Conservation (phyloP, 164 flowering plant genomes). For the Nymphaea thermarum region DNA sequence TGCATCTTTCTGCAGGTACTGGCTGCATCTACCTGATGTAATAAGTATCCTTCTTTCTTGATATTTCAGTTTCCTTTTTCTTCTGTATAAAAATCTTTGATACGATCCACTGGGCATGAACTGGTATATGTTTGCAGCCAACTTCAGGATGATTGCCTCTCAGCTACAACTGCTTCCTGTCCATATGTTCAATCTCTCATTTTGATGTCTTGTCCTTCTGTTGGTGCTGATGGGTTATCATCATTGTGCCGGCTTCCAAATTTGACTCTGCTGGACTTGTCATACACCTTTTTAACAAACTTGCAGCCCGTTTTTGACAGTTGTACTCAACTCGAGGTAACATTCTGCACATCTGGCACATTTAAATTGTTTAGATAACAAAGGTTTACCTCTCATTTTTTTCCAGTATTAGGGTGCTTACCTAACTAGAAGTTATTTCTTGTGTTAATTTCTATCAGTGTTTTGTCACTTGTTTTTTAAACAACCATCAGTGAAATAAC, state of each 20-base stretch:
- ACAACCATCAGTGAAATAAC: no score
- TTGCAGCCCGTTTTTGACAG: slow-evolving; percentile 80
- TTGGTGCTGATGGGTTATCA: slow-evolving; percentile 77
- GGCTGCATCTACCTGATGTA: neutral
- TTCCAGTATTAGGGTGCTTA: no score
- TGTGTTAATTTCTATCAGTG: no score
- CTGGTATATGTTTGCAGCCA: slow-evolving; percentile 37
- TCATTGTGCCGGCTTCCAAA: slow-evolving; percentile 48
- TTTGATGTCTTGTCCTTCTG: slow-evolving; percentile 89
- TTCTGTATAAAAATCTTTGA: neutral
- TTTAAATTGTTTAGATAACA: no score
- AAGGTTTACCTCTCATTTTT: no score
- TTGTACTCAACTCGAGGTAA: slow-evolving; percentile 75
- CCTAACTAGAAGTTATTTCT: no score
- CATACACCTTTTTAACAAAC: slow-evolving; percentile 73
- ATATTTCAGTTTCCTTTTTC: neutral
- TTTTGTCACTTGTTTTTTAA: no score
- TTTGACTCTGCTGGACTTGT: slow-evolving; percentile 76
- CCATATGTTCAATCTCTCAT: slow-evolving; percentile 66
- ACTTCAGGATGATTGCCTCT: slow-evolving; percentile 80
- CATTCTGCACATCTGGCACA: neutral
- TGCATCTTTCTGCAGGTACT: slow-evolving; percentile 96
- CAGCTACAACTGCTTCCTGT: slow-evolving; percentile 71
- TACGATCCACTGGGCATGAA: neutral
- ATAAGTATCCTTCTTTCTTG: neutral